Evolutionary conservation across 2,329 filamentous ascomycete genomes (phyloP).

Genomic region (Nigrospora oryzae): DNA sequence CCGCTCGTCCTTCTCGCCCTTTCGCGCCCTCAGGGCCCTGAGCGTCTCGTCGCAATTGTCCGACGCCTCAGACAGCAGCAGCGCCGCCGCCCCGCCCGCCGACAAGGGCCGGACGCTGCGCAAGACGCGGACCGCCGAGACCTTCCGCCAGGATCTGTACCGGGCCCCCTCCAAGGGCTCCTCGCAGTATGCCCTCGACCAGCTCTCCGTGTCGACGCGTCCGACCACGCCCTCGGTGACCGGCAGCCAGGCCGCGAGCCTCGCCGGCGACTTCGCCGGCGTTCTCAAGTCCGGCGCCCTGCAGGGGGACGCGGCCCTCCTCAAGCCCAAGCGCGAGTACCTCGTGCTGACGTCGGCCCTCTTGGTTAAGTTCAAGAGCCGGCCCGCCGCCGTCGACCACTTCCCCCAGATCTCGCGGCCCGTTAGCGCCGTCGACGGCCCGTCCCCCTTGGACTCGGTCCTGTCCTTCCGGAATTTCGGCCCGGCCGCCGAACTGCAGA

Average conservation of each 20-base stretch:
- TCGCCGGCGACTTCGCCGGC: slow-evolving; percentile 14
- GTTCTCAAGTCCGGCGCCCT: slow-evolving; percentile 36
- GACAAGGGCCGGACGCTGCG: slow-evolving; percentile 12
- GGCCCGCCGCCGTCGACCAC: slow-evolving; percentile 35
- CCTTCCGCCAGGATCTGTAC: slow-evolving; percentile 12
- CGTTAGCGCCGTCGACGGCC: slow-evolving; percentile 19
- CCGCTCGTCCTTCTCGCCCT: slow-evolving; percentile 19
- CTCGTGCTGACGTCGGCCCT: slow-evolving; percentile 42
- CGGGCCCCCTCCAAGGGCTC: slow-evolving; percentile 21
- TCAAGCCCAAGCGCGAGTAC: slow-evolving; percentile 41
- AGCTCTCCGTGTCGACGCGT: slow-evolving; percentile 18
- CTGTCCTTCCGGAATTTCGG: slow-evolving; percentile 13
- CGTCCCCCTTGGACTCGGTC: slow-evolving; percentile 23
- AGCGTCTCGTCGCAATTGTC: slow-evolving; percentile 22
- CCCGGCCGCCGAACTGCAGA: slow-evolving; percentile 23
- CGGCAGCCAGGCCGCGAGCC: slow-evolving; percentile 16
- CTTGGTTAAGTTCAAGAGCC: slow-evolving; percentile 40
- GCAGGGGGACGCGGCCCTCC: slow-evolving; percentile 38
- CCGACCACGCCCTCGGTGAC: slow-evolving; percentile 19
- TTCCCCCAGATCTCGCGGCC: slow-evolving; percentile 32
- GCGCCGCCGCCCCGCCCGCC: slow-evolving; percentile 10
- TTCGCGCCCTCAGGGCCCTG: slow-evolving; percentile 20
- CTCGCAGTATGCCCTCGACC: slow-evolving; percentile 15
- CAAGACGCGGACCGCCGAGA: slow-evolving; percentile 13
- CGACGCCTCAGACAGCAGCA: slow-evolving; percentile 14